Conservation (phyloP, 1,139 yeast genomes). For the Kodamaea anthophila region DNA sequence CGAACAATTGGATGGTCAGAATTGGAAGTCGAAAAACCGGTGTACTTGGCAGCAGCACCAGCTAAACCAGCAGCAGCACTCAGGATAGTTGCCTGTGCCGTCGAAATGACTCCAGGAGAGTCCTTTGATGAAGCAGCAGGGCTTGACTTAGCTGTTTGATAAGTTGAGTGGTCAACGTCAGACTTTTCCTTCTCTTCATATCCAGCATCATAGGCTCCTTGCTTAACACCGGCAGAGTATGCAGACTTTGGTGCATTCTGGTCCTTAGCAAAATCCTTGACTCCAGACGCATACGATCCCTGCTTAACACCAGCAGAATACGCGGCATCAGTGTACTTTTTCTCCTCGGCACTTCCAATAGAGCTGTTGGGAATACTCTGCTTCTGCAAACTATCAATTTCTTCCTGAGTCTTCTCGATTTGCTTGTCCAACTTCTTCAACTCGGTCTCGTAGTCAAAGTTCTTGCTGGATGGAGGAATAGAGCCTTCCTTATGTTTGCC, state of each 20-base stretch:
- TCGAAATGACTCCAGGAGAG: slow-evolving; percentile 8
- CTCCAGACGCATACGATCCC: background rate
- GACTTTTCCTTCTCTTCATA: no score
- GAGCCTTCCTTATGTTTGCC: background rate
- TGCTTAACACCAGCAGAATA: background rate
- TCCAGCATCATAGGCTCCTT: background rate
- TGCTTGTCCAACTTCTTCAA: slow-evolving; percentile 18
- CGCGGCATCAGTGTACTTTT: background rate
- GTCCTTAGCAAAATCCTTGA: slow-evolving; percentile 1
- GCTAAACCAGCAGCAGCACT: slow-evolving; percentile 24
- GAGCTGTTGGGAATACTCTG: background rate
- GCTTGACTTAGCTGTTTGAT: no score
- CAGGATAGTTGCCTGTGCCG: slow-evolving; percentile 18
- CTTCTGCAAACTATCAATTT: slow-evolving; percentile 17
- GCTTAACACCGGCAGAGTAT: background rate
- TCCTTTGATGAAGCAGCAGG: background rate
- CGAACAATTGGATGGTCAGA: slow-evolving; percentile 4
- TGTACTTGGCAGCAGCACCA: slow-evolving; percentile 7
- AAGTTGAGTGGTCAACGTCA: no score
- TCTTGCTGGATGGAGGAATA: slow-evolving; percentile 15
- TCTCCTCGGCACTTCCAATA: background rate
- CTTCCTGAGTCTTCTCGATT: slow-evolving; percentile 21
- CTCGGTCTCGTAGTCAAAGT: slow-evolving; percentile 20
- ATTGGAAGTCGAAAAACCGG: slow-evolving; percentile 4
- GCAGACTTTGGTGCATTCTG: slow-evolving; percentile 4